A percentile compares a stretch with the other conserved stretches of the same genome.
phyloP scores from a whole-genome alignment of 1,284 basidiomycete species.

The Thelephora terrestris region DNA sequence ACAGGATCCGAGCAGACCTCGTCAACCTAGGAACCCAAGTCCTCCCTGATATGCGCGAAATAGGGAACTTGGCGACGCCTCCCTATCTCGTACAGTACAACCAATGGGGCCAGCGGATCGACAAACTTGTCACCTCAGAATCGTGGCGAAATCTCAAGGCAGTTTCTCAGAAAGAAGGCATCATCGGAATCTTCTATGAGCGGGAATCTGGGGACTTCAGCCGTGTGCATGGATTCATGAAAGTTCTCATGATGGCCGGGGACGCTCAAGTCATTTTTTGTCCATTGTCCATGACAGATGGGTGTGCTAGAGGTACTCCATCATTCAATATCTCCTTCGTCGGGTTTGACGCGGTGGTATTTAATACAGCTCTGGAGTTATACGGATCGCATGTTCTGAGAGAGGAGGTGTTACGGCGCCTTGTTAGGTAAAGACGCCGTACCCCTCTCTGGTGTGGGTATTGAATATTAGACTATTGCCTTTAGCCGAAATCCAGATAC shows the following conservation, averaged over 20 bases:
- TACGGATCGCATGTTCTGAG: slow-evolving; percentile 52
- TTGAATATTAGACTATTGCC: slow-evolving; percentile 2
- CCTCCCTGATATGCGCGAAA: slow-evolving; percentile 34
- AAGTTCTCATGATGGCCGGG: slow-evolving; percentile 46
- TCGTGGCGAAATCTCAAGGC: slow-evolving; percentile 66
- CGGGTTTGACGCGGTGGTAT: not conserved
- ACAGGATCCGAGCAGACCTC: slow-evolving; percentile 43
- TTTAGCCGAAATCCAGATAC: slow-evolving; percentile 47
- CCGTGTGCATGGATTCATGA: slow-evolving; percentile 54
- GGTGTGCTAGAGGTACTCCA: slow-evolving; percentile 43
- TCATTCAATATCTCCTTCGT: slow-evolving; percentile 1
- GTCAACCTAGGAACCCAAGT: slow-evolving; percentile 45
- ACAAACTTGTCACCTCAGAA: slow-evolving; percentile 56
- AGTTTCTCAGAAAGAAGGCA: slow-evolving; percentile 58
- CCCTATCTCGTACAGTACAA: slow-evolving; percentile 56
- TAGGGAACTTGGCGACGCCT: slow-evolving; percentile 33
- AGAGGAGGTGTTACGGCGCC: slow-evolving; percentile 40
- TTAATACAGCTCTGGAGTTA: slow-evolving; percentile 54
- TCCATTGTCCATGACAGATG: slow-evolving; percentile 73
- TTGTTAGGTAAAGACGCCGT: slow-evolving; percentile 41
- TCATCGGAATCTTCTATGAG: slow-evolving; percentile 55
- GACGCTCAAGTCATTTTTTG: slow-evolving; percentile 58
- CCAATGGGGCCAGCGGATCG: slow-evolving; percentile 58
- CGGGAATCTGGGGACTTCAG: slow-evolving; percentile 47
- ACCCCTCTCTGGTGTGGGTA: not conserved